Conservation (phyloP, 495 filamentous ascomycete species). For the Polyplosphaeria fusca region DNA sequence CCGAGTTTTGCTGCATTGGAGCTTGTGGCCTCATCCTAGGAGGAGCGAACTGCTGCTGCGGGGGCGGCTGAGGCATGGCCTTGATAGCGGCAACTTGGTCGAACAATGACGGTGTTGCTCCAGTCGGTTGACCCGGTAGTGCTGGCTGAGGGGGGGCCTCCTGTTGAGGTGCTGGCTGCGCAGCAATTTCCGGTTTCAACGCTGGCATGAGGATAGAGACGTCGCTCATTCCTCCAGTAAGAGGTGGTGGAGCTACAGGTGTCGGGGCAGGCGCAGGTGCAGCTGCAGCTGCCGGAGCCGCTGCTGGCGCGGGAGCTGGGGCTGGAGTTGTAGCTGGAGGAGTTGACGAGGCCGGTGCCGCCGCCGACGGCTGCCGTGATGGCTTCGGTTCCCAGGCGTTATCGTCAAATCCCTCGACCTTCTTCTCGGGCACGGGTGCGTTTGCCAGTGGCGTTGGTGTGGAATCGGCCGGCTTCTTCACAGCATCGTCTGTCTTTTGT, state of each 20-base stretch:
- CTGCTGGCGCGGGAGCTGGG: conserved; percentile 49
- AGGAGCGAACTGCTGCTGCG: conserved; percentile 43
- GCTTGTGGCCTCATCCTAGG: conserved; percentile 72
- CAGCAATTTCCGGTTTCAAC: conserved; percentile 15
- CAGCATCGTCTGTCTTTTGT: conserved; percentile 53
- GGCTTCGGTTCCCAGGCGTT: conserved; percentile 97
- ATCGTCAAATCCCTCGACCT: conserved; percentile 77
- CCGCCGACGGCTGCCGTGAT: conserved; percentile 56
- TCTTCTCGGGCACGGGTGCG: conserved; percentile 46
- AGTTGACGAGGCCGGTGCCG: conserved; percentile 39
- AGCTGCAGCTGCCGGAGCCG: conserved; percentile 73
- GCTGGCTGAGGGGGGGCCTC: conserved; percentile 33
- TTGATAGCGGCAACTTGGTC: conserved; percentile 36
- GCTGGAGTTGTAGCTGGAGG: conserved; percentile 42
- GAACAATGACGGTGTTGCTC: conserved; percentile 27
- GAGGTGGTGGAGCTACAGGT: conserved; percentile 35
- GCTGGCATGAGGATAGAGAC: conserved; percentile 27
- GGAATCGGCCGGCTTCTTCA: conserved; percentile 45
- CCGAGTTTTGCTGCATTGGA: conserved; percentile 60
- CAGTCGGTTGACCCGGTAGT: conserved; percentile 35
- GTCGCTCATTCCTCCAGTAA: conserved; percentile 21
- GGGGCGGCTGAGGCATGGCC: conserved; percentile 39
- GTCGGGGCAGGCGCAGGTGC: conserved; percentile 49
- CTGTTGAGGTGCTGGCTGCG: conserved; percentile 2
- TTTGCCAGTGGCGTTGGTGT: conserved; percentile 51